A percentile compares a stretch with the other conserved stretches of the same genome.
Conservation (phyloP, 1,139 yeast species). For the Yamadazyma diospyri region DNA sequence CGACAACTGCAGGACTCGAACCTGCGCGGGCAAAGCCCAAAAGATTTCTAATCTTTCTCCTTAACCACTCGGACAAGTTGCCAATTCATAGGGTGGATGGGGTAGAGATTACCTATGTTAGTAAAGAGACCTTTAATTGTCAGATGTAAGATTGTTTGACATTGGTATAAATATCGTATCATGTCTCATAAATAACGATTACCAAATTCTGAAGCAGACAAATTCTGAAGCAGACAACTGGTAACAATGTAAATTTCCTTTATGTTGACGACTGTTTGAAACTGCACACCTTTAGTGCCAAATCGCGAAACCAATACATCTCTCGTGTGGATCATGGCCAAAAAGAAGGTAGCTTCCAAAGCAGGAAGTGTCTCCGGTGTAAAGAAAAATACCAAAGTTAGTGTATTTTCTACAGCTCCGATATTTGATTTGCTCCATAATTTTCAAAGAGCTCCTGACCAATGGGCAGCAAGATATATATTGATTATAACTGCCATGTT, state of each 20-base stretch:
- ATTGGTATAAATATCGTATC: too few species aligned
- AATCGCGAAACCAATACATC: too few species aligned
- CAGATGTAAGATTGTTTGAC: too few species aligned
- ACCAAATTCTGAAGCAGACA: too few species aligned
- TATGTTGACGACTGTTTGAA: too few species aligned
- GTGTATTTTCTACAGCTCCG: slow-evolving; percentile 30
- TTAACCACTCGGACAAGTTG: slow-evolving; percentile 53
- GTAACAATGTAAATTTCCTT: too few species aligned
- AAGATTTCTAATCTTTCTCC: slow-evolving; percentile 52
- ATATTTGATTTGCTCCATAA: slow-evolving; percentile 37
- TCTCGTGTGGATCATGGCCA: too few species aligned
- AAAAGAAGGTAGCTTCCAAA: slow-evolving; percentile 5
- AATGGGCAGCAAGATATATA: slow-evolving; percentile 85
- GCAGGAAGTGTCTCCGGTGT: background rate
- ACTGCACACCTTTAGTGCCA: too few species aligned
- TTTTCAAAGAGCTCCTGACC: slow-evolving; percentile 64
- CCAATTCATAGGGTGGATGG: slow-evolving; percentile 15
- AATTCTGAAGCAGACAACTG: too few species aligned
- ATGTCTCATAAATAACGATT: too few species aligned
- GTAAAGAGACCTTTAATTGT: too few species aligned
- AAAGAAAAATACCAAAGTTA: slow-evolving; percentile 8
- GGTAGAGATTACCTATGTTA: too few species aligned
- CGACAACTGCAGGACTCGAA: slow-evolving; percentile 90
- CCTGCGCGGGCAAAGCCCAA: slow-evolving; percentile 78
- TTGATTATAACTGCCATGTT: slow-evolving; percentile 72